Percentiles rank a stretch among this genome's conserved stretches.
Evolutionary conservation across 768 basidiomycete genomes (phyloP).

Genomic region (Exidia glandulosa): DNA sequence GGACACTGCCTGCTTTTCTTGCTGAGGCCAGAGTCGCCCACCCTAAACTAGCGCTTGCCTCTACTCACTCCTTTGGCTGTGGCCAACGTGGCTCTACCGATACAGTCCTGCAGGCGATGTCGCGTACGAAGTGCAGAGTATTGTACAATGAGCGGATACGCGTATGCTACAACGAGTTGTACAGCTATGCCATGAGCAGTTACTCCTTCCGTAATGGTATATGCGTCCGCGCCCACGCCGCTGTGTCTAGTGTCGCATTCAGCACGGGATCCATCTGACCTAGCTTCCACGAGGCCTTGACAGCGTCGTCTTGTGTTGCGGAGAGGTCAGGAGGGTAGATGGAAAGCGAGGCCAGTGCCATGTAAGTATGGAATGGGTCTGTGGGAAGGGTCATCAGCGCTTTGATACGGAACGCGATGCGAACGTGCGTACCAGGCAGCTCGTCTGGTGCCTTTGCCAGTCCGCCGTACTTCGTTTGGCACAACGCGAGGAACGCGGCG

Average conservation of each 20-base stretch:
- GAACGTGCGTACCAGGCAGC: slow-evolving; percentile 47
- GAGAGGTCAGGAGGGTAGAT: slow-evolving; percentile 32
- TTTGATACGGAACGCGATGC: not conserved
- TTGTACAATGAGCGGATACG: no score
- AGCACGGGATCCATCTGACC: slow-evolving; percentile 53
- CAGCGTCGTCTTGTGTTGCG: slow-evolving; percentile 7
- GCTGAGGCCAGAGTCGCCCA: no score
- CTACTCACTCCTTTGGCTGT: no score
- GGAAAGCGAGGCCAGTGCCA: slow-evolving; percentile 72
- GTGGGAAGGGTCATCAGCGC: slow-evolving; percentile 4
- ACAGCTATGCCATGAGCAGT: no score
- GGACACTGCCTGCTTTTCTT: no score
- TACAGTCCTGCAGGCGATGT: no score
- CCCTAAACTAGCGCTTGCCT: no score
- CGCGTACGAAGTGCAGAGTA: no score
- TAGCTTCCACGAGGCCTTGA: slow-evolving; percentile 39
- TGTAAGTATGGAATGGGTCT: slow-evolving; percentile 96
- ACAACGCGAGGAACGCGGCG: slow-evolving; percentile 51
- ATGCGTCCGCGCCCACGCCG: slow-evolving; percentile 52
- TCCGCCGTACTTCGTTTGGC: slow-evolving; percentile 86
- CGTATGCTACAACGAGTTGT: no score
- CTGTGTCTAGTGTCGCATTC: slow-evolving; percentile 59
- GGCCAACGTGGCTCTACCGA: no score
- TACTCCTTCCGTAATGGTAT: no score
- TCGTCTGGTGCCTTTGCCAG: slow-evolving; percentile 77